These are phyloP conservation scores for Sclerotinia subarctica DNA, from an alignment of 2,329 filamentous ascomycete genomes.

Conservation along the genomic window DNA sequence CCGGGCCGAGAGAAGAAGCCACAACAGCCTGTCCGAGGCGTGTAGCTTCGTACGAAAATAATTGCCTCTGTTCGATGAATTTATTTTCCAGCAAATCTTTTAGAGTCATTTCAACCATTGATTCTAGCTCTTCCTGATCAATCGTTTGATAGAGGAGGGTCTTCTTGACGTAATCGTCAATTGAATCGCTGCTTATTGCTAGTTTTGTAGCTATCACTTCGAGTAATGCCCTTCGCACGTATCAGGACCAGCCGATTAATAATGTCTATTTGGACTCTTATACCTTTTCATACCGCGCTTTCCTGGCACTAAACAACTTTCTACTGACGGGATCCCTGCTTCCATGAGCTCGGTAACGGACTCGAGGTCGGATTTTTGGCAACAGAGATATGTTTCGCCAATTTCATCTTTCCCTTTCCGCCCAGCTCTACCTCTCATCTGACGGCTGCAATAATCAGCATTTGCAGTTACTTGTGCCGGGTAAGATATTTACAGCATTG, in stretches of 20 bases:
- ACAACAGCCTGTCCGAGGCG: conserved; percentile 68
- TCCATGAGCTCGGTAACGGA: conserved; percentile 68
- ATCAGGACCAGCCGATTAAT: conserved; percentile 14
- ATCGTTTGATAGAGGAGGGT: conserved; percentile 63
- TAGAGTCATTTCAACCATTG: conserved; percentile 57
- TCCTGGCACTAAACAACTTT: conserved; percentile 65
- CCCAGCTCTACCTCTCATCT: conserved; percentile 76
- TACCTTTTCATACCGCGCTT: conserved; percentile 66
- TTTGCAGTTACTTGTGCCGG: neutral
- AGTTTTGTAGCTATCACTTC: conserved; percentile 68
- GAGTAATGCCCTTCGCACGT: conserved; percentile 57
- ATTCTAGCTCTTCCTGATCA: conserved; percentile 47
- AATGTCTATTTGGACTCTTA: neutral
- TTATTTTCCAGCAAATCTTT: conserved; percentile 53
- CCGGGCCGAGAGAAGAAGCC: conserved; percentile 67
- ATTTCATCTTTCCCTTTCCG: conserved; percentile 75
- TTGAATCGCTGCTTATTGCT: conserved; percentile 60
- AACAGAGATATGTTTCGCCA: conserved; percentile 76
- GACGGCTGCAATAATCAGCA: conserved; percentile 48
- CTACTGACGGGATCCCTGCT: conserved; percentile 66
- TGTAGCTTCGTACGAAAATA: conserved; percentile 57
- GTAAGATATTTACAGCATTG: conserved; percentile 57
- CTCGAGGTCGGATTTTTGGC: conserved; percentile 64
- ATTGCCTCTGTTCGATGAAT: conserved; percentile 52
- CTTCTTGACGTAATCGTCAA: conserved; percentile 65